A percentile compares a stretch with the other conserved stretches of the same genome.
phyloP scores from a whole-genome alignment of 2,329 filamentous ascomycete genomes.

The Aureobasidium vineae region DNA sequence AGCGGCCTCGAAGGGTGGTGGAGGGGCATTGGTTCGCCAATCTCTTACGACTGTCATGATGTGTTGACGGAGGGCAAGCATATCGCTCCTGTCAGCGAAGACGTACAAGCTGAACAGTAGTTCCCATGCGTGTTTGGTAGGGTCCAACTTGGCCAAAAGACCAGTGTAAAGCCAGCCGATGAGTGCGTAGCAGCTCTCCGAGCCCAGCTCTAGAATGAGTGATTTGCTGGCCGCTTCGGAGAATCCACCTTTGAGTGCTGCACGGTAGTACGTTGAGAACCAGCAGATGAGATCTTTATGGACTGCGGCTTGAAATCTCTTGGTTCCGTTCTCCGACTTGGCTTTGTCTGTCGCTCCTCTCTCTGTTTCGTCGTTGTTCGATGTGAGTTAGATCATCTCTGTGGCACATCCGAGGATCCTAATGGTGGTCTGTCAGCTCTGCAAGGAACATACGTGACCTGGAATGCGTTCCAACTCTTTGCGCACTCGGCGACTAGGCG shows the following conservation, averaged over 20 bases:
- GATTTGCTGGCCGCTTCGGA: not conserved
- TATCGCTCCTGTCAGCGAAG: not conserved
- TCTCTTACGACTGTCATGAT: not conserved
- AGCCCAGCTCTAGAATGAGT: not conserved
- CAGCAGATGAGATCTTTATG: not conserved
- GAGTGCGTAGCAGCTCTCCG: not conserved
- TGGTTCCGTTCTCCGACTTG: not conserved
- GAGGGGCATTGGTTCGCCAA: too few species aligned
- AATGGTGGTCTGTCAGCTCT: too few species aligned
- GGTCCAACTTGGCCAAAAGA: too few species aligned
- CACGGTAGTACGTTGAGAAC: not conserved
- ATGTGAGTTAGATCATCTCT: too few species aligned
- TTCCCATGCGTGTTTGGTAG: too few species aligned
- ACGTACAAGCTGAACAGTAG: not conserved
- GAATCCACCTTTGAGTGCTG: slow-evolving; percentile 4
- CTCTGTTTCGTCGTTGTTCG: not conserved
- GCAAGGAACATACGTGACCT: too few species aligned
- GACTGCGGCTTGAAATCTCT: not conserved
- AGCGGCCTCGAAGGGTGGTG: not conserved
- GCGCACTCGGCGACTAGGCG: too few species aligned
- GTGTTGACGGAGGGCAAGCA: not conserved
- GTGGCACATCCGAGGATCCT: too few species aligned
- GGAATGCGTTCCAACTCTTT: too few species aligned
- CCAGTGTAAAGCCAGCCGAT: not conserved
- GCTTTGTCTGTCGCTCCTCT: not conserved